These are phyloP conservation scores for Cenchrus purpureus DNA, from an alignment of 176 grass and related monocot species.

Conservation along the genomic window DNA sequence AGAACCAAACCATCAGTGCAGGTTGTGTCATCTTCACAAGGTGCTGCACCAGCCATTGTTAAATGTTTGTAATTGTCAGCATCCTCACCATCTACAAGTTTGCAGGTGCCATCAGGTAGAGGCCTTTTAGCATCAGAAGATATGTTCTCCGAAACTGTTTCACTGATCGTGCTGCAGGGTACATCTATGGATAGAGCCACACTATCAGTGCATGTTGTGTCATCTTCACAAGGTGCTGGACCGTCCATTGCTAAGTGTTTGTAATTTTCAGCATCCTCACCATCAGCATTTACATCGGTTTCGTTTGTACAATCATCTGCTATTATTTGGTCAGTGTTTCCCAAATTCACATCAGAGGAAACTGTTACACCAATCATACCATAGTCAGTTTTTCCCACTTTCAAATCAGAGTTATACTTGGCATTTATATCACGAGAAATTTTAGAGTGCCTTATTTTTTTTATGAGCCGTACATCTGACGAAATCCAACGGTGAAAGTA, in stretches of 20 bases:
- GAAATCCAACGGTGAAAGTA: no score
- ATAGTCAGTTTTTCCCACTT: constrained; percentile 9
- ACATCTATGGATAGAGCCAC: constrained; percentile 18
- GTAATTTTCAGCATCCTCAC: not conserved
- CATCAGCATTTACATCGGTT: not conserved
- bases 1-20: constrained; percentile 33
- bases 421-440: not conserved
- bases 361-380: not conserved
- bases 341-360: not conserved
- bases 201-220: constrained; percentile 16
- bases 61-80: not conserved
- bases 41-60: constrained; percentile 10
- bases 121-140: constrained; percentile 24
- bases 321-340: not conserved
- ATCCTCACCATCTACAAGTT: constrained; percentile 19
- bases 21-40: constrained; percentile 18
- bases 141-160: not conserved
- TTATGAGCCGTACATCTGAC: no score
- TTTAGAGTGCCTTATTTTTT: not conserved
- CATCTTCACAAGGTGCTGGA: constrained; percentile 32
- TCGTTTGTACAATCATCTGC: not conserved
- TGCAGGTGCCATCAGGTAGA: constrained; percentile 4
- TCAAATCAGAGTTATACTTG: not conserved
- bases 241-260: not conserved
- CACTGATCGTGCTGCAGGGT: not conserved